These are phyloP conservation scores for Ceratobasidium sp. DNA, from an alignment of 1,284 basidiomycete species.

Conservation along the genomic window DNA sequence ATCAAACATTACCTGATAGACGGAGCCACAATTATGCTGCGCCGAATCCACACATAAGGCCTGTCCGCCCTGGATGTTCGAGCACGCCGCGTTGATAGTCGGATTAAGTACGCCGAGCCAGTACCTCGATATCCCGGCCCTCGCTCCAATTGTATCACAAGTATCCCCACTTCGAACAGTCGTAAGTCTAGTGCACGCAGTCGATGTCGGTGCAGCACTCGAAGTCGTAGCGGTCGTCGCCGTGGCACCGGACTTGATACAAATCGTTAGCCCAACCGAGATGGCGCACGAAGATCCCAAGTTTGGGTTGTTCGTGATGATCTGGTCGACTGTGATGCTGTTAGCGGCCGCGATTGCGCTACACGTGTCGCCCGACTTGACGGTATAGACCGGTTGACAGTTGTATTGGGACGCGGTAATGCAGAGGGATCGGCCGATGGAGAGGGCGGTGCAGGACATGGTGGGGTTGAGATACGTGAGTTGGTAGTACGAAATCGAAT, in stretches of 20 bases:
- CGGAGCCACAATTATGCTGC: neutral
- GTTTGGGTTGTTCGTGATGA: conserved; percentile 7
- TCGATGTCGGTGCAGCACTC: neutral
- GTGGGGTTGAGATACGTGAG: conserved; percentile 15
- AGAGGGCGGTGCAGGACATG: conserved; percentile 9
- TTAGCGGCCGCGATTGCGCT: neutral
- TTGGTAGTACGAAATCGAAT: conserved; percentile 10
- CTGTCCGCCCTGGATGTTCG: conserved; percentile 12
- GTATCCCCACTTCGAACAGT: neutral
- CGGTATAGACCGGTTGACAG: neutral
- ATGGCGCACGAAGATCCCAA: neutral
- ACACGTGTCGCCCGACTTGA: neutral
- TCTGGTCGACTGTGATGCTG: neutral
- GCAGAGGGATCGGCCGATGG: conserved; percentile 16
- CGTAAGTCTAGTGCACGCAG: neutral
- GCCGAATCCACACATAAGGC: conserved; percentile 11
- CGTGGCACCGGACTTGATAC: neutral
- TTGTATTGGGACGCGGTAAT: neutral
- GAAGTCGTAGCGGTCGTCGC: neutral
- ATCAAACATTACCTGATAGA: neutral
- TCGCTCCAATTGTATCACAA: neutral
- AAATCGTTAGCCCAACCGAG: neutral
- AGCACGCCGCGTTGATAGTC: conserved; percentile 19
- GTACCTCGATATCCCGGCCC: conserved; percentile 3
- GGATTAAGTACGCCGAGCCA: conserved; percentile 1